Evolutionary conservation across 73 alveolate genomes (phyloP).

Genomic region (Symbiodinium pilosum): DNA sequence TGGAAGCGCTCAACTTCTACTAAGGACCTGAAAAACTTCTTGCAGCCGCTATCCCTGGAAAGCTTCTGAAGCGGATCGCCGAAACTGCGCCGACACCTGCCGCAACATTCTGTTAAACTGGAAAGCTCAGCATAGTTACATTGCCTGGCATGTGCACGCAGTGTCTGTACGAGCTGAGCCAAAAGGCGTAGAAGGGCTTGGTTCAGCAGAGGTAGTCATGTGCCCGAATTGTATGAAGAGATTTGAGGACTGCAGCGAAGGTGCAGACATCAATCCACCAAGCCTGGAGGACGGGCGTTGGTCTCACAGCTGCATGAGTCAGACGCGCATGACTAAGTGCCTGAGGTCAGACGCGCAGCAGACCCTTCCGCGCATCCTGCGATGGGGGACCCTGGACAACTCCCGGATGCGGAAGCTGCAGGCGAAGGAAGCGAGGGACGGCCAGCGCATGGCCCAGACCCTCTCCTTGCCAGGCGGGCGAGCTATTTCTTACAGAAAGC

Average conservation of each 20-base stretch:
- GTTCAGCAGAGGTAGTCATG: too few species aligned
- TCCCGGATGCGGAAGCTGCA: constrained; percentile 8
- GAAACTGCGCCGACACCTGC: constrained; percentile 43
- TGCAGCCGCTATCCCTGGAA: constrained; percentile 77
- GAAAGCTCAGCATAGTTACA: too few species aligned
- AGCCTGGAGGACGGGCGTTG: constrained; percentile 56
- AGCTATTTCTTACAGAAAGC: too few species aligned
- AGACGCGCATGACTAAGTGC: background rate
- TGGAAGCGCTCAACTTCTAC: background rate
- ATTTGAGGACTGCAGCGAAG: constrained; percentile 37
- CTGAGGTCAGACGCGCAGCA: constrained; percentile 69
- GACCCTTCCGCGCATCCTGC: constrained; percentile 62
- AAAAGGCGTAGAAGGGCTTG: too few species aligned
- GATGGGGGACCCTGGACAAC: constrained; percentile 78
- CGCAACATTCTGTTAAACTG: background rate
- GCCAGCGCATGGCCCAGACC: background rate
- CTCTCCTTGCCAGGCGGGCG: constrained; percentile 1
- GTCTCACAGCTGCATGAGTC: background rate
- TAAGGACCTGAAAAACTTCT: constrained; percentile 59
- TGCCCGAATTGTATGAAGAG: too few species aligned
- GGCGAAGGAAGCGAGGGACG: background rate
- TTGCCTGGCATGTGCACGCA: too few species aligned
- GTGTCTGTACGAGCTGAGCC: too few species aligned
- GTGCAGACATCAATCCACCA: constrained; percentile 68
- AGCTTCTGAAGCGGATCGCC: constrained; percentile 61